These are phyloP conservation scores for Penstemon newberryi DNA, from an alignment of 257 asterid species.

Conservation along the genomic window DNA sequence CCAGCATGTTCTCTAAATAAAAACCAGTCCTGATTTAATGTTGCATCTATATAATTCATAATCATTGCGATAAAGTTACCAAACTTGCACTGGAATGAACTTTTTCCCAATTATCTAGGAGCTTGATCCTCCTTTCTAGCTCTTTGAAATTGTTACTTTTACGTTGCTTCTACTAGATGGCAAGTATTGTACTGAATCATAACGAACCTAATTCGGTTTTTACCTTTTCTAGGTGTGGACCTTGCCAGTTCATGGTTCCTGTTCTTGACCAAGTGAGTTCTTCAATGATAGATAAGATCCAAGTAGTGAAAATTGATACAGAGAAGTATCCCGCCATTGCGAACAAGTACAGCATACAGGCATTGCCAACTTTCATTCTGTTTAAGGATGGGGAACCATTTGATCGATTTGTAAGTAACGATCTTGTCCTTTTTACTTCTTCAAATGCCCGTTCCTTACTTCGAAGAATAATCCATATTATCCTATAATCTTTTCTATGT, in stretches of 20 bases:
- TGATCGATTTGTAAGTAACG: conserved; percentile 84
- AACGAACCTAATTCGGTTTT: neutral
- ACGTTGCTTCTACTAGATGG: neutral
- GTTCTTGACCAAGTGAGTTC: conserved; percentile 73
- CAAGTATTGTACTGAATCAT: neutral
- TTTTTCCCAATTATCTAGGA: no score
- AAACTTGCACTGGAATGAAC: neutral
- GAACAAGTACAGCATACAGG: conserved; percentile 72
- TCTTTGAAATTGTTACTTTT: conserved; percentile 12
- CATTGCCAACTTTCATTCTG: conserved; percentile 88
- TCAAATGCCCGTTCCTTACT: conserved; percentile 16
- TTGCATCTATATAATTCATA: neutral
- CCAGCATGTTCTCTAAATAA: conserved; percentile 4
- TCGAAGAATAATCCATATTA: neutral
- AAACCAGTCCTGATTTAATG: neutral
- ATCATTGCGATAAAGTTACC: conserved; percentile 4
- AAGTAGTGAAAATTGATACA: conserved; percentile 85
- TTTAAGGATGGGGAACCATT: conserved; percentile 85
- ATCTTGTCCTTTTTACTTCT: conserved; percentile 17
- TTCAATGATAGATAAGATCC: conserved; percentile 66
- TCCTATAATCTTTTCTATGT: neutral
- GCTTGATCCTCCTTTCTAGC: neutral
- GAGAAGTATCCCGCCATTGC: conserved; percentile 89
- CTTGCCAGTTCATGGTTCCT: conserved; percentile 95
- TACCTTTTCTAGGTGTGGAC: conserved; percentile 82